Conservation (phyloP, 208 protist genomes). For the Crithidia mellificae region DNA sequence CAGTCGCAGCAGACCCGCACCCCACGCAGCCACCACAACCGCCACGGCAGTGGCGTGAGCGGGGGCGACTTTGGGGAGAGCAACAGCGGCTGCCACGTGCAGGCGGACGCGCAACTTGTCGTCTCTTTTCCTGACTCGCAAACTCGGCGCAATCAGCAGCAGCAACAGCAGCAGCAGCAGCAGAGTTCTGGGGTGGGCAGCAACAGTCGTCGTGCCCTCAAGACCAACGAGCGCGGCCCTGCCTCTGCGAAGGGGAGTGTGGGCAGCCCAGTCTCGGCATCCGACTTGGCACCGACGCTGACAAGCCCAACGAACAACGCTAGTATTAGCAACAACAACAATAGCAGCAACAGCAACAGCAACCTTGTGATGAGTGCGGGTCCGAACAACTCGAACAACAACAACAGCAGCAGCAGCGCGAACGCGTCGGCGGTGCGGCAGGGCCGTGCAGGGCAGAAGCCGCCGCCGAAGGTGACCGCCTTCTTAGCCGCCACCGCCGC, state of each 20-base stretch:
- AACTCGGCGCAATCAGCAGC: neutral
- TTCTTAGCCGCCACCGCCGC: conserved; percentile 7
- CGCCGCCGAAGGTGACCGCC: conserved; percentile 1
- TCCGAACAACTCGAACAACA: no score
- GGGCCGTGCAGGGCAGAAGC: neutral
- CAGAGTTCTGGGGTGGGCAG: neutral
- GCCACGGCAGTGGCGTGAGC: neutral
- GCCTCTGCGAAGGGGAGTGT: neutral
- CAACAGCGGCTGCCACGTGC: conserved; percentile 11
- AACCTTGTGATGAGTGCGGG: no score
- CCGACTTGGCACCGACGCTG: neutral
- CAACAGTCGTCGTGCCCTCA: neutral
- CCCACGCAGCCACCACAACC: neutral
- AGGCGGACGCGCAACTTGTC: conserved; percentile 2
- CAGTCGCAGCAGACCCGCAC: conserved; percentile 17
- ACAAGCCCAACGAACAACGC: neutral
- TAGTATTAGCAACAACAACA: neutral
- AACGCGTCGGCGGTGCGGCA: neutral
- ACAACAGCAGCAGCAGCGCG: neutral
- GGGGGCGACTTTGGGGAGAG: conserved; percentile 1
- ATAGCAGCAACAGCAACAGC: conserved; percentile 4
- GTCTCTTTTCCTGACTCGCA: conserved; percentile 5
- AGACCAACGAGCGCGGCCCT: neutral
- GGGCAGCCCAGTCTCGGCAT: neutral
- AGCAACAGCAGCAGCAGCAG: neutral